These are phyloP conservation scores for Nymphaea thermarum DNA, from an alignment of 164 flowering plant genomes.

Conservation along the genomic window DNA sequence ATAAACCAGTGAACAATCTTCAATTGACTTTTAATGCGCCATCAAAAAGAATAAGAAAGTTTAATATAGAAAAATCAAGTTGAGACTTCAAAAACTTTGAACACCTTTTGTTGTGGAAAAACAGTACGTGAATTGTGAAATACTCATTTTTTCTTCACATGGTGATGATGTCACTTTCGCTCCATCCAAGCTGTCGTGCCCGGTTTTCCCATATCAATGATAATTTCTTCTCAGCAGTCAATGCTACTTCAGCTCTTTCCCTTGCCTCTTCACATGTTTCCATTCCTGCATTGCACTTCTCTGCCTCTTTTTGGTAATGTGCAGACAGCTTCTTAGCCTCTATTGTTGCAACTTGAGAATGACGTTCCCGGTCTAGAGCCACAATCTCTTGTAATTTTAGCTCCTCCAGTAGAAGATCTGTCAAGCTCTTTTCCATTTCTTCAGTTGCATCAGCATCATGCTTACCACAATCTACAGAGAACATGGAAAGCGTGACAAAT, in stretches of 20 bases:
- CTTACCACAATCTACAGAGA: constrained; percentile 44
- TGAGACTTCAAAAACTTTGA: no score
- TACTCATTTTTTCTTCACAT: constrained; percentile 1
- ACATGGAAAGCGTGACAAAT: background rate
- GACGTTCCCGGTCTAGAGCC: constrained; percentile 24
- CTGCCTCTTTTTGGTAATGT: constrained; percentile 56
- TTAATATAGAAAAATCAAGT: no score
- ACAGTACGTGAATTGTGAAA: background rate
- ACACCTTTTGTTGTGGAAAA: background rate
- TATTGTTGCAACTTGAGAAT: constrained; percentile 12
- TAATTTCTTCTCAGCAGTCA: constrained; percentile 31
- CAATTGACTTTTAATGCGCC: no score
- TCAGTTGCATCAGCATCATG: constrained; percentile 28
- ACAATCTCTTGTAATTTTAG: constrained; percentile 29
- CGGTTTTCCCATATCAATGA: constrained; percentile 47
- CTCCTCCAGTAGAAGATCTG: constrained; percentile 38
- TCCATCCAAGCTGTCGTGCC: constrained; percentile 52
- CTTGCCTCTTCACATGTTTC: constrained; percentile 63
- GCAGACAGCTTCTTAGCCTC: constrained; percentile 28
- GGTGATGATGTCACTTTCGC: constrained; percentile 7
- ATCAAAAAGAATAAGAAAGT: no score
- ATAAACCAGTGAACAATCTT: no score
- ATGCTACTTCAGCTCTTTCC: constrained; percentile 41
- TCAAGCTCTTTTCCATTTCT: constrained; percentile 34
- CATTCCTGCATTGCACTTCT: constrained; percentile 48